Percentiles rank a stretch among this genome's conserved stretches.
Conservation (phyloP, 2,329 filamentous ascomycete species). For the Catunica adiposa region DNA sequence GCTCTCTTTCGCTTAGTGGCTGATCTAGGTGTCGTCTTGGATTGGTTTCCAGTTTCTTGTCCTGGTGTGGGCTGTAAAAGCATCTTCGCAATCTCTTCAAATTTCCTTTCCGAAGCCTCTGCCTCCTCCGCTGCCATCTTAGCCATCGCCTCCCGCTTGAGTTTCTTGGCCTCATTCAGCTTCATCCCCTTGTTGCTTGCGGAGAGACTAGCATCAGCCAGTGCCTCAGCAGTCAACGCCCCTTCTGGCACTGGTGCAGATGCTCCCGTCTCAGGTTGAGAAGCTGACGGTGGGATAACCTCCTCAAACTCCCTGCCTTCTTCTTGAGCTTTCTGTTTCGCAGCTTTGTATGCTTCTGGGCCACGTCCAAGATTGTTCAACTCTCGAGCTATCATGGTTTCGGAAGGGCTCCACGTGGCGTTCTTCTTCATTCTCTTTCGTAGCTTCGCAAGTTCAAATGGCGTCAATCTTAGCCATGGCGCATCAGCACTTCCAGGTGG, state of each 20-base stretch:
- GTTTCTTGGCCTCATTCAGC: slow-evolving; percentile 60
- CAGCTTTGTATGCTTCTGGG: slow-evolving; percentile 42
- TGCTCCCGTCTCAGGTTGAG: slow-evolving; percentile 23
- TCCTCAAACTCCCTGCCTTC: slow-evolving; percentile 42
- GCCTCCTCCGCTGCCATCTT: slow-evolving; percentile 47
- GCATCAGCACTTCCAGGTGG: slow-evolving; percentile 41
- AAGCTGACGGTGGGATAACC: slow-evolving; percentile 3
- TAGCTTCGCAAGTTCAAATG: slow-evolving; percentile 49
- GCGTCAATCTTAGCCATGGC: slow-evolving; percentile 49
- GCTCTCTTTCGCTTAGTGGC: slow-evolving; percentile 9
- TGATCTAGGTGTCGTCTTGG: background rate
- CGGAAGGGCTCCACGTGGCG: slow-evolving; percentile 66
- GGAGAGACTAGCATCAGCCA: slow-evolving; percentile 42
- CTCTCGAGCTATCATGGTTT: slow-evolving; percentile 72
- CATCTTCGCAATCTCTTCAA: slow-evolving; percentile 31
- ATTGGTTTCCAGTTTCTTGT: background rate
- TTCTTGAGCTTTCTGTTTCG: slow-evolving; percentile 48
- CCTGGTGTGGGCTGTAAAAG: slow-evolving; percentile 3
- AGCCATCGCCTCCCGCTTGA: slow-evolving; percentile 49
- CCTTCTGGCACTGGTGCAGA: slow-evolving; percentile 34
- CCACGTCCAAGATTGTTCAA: slow-evolving; percentile 54
- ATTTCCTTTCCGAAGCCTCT: slow-evolving; percentile 38
- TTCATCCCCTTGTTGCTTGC: slow-evolving; percentile 60
- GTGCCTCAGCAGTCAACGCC: slow-evolving; percentile 39
- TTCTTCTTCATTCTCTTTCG: slow-evolving; percentile 88